phyloP scores from a whole-genome alignment of 139 green algal genomes.

The Coelastrella sp. region DNA sequence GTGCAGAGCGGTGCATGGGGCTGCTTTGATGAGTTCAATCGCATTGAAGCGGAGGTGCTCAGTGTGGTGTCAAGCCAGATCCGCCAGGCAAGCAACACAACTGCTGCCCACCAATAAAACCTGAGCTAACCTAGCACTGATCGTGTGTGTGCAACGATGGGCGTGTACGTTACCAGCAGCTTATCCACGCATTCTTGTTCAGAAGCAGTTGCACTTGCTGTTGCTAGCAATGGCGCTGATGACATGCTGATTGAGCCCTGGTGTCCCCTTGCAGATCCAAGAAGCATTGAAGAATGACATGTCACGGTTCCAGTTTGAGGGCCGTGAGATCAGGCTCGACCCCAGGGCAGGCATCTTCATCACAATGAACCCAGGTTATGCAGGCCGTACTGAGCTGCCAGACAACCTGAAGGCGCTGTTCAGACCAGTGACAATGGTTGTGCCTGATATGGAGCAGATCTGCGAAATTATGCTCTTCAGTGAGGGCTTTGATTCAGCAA shows the following conservation, averaged over 20 bases:
- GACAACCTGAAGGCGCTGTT: conserved; percentile 91
- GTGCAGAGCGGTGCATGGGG: conserved; percentile 85
- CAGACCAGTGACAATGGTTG: conserved; percentile 90
- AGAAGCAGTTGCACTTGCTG: background rate
- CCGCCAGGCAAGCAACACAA: conserved; percentile 52
- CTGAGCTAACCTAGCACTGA: background rate
- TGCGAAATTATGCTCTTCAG: conserved; percentile 94
- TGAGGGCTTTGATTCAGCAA: conserved; percentile 87
- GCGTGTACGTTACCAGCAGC: background rate
- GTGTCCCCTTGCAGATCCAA: conserved; percentile 71
- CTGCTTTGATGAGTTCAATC: conserved; percentile 93
- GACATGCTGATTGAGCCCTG: background rate
- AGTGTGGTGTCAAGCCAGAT: conserved; percentile 68
- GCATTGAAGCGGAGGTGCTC: conserved; percentile 61
- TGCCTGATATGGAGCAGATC: conserved; percentile 89
- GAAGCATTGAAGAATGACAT: conserved; percentile 91
- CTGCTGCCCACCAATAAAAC: background rate
- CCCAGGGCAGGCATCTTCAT: conserved; percentile 85
- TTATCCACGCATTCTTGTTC: background rate
- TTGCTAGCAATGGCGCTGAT: no score
- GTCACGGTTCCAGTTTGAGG: conserved; percentile 88
- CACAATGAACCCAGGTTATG: conserved; percentile 75
- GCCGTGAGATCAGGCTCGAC: conserved; percentile 84
- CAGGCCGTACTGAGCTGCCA: conserved; percentile 86
- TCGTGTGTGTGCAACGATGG: no score